phyloP scores from a whole-genome alignment of 2,329 filamentous ascomycete genomes.

The Sporothrix brunneoviolacea region DNA sequence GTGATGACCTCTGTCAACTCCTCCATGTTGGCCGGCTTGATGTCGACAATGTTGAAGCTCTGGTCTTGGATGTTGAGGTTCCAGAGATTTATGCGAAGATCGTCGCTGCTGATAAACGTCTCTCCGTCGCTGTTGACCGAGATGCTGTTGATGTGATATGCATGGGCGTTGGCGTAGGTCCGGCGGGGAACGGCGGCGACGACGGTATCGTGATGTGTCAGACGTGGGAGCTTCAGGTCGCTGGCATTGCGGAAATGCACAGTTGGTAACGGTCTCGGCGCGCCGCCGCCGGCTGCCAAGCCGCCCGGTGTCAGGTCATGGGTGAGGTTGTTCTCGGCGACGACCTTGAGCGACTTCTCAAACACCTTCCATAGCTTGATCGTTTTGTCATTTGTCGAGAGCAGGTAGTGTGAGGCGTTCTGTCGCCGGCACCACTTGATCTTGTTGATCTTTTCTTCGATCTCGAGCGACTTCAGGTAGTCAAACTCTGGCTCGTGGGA shows the following conservation, averaged over 20 bases:
- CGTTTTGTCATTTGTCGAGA: slow-evolving; percentile 99
- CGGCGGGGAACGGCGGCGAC: slow-evolving; percentile 92
- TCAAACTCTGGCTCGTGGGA: slow-evolving; percentile 99
- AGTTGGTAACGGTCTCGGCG: slow-evolving; percentile 64
- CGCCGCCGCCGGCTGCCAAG: slow-evolving; percentile 68
- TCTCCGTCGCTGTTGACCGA: slow-evolving; percentile 99
- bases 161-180: slow-evolving; percentile 96
- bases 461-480: slow-evolving; percentile 97
- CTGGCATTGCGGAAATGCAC: slow-evolving; percentile 71
- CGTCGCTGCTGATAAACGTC: slow-evolving; percentile 98
- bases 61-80: slow-evolving; percentile 99
- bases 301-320: slow-evolving; percentile 79
- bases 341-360: slow-evolving; percentile 97
- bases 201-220: slow-evolving; percentile 97
- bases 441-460: slow-evolving; percentile 99
- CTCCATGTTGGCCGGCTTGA: slow-evolving; percentile 99
- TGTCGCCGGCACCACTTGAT: slow-evolving; percentile 99
- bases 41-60: slow-evolving; percentile 99
- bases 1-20: slow-evolving; percentile 98
- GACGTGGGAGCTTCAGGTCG: slow-evolving; percentile 85
- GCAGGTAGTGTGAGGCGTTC: slow-evolving; percentile 95
- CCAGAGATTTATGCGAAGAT: slow-evolving; percentile 96
- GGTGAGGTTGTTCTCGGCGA: slow-evolving; percentile 97
- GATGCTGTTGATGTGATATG: slow-evolving; percentile 99
- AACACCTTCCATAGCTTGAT: slow-evolving; percentile 99